phyloP scores from a whole-genome alignment of 495 filamentous ascomycete genomes.

The Lophiostoma macrostomum region DNA sequence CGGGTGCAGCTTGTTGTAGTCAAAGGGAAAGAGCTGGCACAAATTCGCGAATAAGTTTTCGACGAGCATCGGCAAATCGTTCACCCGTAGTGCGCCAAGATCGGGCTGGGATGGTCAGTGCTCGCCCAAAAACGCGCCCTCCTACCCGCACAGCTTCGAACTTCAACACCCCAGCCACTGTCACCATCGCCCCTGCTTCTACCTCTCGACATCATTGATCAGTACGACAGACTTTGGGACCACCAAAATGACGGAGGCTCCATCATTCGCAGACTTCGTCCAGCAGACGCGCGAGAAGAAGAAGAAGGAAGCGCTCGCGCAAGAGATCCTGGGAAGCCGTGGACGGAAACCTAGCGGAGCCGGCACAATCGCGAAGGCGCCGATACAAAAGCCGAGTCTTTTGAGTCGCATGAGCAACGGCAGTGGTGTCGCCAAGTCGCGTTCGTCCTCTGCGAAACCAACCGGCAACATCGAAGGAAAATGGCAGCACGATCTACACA shows the following conservation, averaged over 20 bases:
- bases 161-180: background rate
- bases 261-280: constrained; percentile 23
- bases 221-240: background rate
- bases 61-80: no score
- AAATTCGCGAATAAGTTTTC: background rate
- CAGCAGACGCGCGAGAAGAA: constrained; percentile 25
- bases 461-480: constrained; percentile 27
- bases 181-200: background rate
- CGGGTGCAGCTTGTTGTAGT: background rate
- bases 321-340: constrained; percentile 33
- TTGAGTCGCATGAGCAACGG: constrained; percentile 20
- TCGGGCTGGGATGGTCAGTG: background rate
- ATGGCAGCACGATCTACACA: constrained; percentile 33
- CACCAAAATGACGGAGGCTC: background rate
- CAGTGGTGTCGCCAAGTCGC: constrained; percentile 18
- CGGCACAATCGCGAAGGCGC: constrained; percentile 3
- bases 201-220: background rate
- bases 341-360: constrained; percentile 21
- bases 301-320: constrained; percentile 29
- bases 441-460: constrained; percentile 30
- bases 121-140: background rate
- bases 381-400: constrained; percentile 18
- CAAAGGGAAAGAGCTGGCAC: background rate
- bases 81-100: background rate
- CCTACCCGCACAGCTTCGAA: background rate